A percentile compares a stretch with the other conserved stretches of the same genome.
Evolutionary conservation across 192 early-diverging fungal genomes (phyloP).

Genomic region (Podila verticillata): DNA sequence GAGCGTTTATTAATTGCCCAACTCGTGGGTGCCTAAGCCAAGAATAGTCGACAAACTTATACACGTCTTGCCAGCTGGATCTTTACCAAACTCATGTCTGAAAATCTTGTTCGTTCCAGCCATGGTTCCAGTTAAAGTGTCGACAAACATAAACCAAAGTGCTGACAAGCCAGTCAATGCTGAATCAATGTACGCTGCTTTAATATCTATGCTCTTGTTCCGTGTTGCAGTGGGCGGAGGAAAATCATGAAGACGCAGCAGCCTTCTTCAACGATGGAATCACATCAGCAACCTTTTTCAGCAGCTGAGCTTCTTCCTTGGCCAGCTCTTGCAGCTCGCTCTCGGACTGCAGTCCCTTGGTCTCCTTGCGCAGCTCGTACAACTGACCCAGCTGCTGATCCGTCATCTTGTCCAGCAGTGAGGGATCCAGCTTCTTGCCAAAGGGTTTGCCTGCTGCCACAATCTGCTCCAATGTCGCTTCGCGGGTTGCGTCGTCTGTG

Average conservation of each 20-base stretch:
- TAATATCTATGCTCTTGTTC: no score
- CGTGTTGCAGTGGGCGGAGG: no score
- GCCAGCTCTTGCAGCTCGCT: constrained; percentile 33
- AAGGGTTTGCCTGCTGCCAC: constrained; percentile 22
- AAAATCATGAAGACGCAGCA: neutral
- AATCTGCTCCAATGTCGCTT: constrained; percentile 31
- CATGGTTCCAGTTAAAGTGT: no score
- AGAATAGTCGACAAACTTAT: no score
- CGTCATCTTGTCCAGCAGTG: constrained; percentile 60
- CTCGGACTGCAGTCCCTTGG: constrained; percentile 37
- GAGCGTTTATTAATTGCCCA: no score
- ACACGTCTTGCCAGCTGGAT: no score
- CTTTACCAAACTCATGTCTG: no score
- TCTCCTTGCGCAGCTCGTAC: constrained; percentile 61
- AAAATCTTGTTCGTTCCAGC: no score
- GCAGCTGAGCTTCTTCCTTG: constrained; percentile 32
- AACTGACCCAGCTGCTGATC: constrained; percentile 69
- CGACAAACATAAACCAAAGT: no score
- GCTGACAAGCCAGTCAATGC: no score
- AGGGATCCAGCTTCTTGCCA: constrained; percentile 53
- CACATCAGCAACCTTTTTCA: constrained; percentile 30
- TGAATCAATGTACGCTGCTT: no score
- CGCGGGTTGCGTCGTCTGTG: constrained; percentile 6
- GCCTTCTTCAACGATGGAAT: neutral
- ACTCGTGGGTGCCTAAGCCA: no score